Evolutionary conservation across 106 monocot genomes (phyloP), one percentile per base, ranked within the genome.

Genomic region (Alisma plantagoaquatica): DNA sequence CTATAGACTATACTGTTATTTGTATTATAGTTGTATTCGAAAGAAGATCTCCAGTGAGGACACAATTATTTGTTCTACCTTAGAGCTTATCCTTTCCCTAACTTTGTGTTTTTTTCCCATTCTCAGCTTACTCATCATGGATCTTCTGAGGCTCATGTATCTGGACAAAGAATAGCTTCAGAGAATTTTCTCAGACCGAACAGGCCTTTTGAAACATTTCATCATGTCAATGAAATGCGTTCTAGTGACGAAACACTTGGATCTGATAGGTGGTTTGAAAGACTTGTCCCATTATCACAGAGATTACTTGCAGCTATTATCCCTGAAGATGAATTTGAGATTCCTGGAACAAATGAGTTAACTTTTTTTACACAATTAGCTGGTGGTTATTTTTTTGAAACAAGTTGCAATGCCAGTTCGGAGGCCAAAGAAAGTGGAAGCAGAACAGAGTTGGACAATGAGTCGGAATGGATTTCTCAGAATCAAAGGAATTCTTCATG

Each of bases 221-320:
- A 20, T 60, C 59, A 43, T 25, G 46, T 23, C 47, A 53, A 68
- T 49, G 10, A 27, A 31, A 9, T 56, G 25, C 64, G 75, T 29
- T 32, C 26, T 23, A 31, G 7, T 50, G 25, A 32, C 49, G 74
- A 65, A 44, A 75, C 68, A 67, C 8, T 65, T 31, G 71, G 53
- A 51, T 57, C 63, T 33, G 67, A 84, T 28, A 64, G 54, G 33
- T 84, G 72, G 70, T 62, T 76, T 55, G 66, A 78, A 46, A 73
- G 49, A 66, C 65, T 78, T 23, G 60, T 90, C 66, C 85, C 98
- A 26, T 45, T 98, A 44, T 79, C 98, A 46, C 90, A 98, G 14
- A 75, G 72, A 60, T 79, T 98, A 64, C 64, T 98, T 8, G 78
- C 98, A 51, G 89, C 98, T 48, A 79, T 98, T 20, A 84, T 98